Percentiles rank a stretch among this genome's conserved stretches.
Conservation (phyloP, 2,329 filamentous ascomycete genomes). For the Ilyonectria robusta region DNA sequence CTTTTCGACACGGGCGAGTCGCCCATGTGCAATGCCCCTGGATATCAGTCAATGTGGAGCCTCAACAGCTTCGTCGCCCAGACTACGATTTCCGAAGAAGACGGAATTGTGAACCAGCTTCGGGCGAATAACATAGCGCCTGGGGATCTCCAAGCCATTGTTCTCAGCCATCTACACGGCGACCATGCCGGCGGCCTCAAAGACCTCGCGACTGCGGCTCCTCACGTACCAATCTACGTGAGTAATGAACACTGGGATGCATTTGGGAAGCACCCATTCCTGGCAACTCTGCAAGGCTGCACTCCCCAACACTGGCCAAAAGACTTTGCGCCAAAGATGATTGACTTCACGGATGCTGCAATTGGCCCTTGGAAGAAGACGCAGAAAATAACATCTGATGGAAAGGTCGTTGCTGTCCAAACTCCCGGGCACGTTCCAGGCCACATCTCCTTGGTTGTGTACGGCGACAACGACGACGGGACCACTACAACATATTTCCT, state of each 20-base stretch:
- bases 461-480: constrained; percentile 4
- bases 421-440: constrained; percentile 24
- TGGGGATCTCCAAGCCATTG: constrained; percentile 16
- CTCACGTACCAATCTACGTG: constrained; percentile 16
- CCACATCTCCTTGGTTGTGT: constrained; percentile 20
- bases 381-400: constrained; percentile 16
- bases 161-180: constrained; percentile 24
- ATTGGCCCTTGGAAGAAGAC: constrained; percentile 21
- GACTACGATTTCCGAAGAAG: background rate
- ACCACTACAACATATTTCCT: constrained; percentile 17
- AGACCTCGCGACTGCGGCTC: background rate
- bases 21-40: constrained; percentile 17
- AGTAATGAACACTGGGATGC: constrained; percentile 18
- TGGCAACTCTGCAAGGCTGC: constrained; percentile 6
- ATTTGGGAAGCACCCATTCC: constrained; percentile 5
- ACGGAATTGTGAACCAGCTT: constrained; percentile 19
- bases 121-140: constrained; percentile 9
- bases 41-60: constrained; percentile 16
- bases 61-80: background rate
- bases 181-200: constrained; percentile 22
- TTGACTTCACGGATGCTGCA: constrained; percentile 3
- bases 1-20: constrained; percentile 27
- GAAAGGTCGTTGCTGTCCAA: constrained; percentile 8
- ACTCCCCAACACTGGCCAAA: constrained; percentile 20
- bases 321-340: constrained; percentile 8